Conservation (phyloP, 139 green algal genomes). For the Coelastrella sp. region DNA sequence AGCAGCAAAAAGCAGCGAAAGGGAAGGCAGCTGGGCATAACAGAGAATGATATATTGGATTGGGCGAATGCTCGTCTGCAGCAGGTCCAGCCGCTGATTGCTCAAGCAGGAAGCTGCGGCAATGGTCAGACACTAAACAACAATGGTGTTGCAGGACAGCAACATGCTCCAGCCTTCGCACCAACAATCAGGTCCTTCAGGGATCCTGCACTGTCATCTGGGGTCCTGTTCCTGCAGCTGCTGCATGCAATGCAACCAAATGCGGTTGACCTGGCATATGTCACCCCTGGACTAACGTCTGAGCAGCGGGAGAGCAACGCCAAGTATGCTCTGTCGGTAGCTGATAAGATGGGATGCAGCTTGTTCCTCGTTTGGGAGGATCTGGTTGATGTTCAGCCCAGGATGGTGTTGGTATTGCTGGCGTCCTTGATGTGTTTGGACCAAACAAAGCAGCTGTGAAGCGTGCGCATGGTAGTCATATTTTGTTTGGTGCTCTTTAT, state of each 20-base stretch:
- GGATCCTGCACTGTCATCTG: conserved; percentile 53
- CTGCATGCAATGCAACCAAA: conserved; percentile 56
- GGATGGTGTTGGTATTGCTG: conserved; percentile 67
- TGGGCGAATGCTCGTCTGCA: conserved; percentile 67
- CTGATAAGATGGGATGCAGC: conserved; percentile 66
- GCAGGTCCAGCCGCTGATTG: conserved; percentile 13
- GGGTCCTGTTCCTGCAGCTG: conserved; percentile 65
- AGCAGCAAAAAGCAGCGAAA: conserved; percentile 44
- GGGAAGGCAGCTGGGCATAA: conserved; percentile 12
- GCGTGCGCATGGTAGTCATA: neutral
- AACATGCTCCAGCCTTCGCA: neutral
- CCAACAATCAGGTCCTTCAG: conserved; percentile 42
- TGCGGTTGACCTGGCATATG: conserved; percentile 54
- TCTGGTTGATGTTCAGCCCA: conserved; percentile 67
- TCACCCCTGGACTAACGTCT: conserved; percentile 49
- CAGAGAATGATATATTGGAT: conserved; percentile 56
- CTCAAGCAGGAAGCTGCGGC: neutral
- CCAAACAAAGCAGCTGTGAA: neutral
- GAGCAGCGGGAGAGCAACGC: conserved; percentile 53
- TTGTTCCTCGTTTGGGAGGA: conserved; percentile 74
- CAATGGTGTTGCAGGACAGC: no score
- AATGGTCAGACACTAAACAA: no score
- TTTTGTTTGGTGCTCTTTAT: no score
- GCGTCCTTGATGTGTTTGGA: conserved; percentile 66
- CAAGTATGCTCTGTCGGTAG: conserved; percentile 70